Base-by-base conservation (phyloP, 75 land plant genomes). In the Adiantum capillusveneris region DNA sequence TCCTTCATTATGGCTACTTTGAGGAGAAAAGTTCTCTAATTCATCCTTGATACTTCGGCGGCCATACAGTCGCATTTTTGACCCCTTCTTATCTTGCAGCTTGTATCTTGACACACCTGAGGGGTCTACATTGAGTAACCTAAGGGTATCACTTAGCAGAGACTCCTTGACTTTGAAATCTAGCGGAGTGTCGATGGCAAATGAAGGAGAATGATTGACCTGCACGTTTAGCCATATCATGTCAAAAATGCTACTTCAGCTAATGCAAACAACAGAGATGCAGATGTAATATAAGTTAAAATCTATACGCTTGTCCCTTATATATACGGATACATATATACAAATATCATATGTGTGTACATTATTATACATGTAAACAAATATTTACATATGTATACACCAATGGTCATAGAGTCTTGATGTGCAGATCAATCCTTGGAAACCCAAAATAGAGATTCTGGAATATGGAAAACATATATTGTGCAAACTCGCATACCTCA, bases 151-250 rank as follows among this genome's bases (percentile, higher is more conserved):
- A 16, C 34, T 58, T 26, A 71, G 29, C 14, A 71, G 61, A 11
- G 49, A 49, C 29, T 71, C 74, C 37, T 71, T 71, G 0, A 71
- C 68, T 51, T 64, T 71, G 16, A 71, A 26, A 26, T 71, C 74
- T 24, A 71, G 49, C 2, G 74, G 74, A 5, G 74, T 71, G 17
- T 71, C 74, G 46, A 71, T 71, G 12, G 74, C 66, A 56, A 71
- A 71, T 7, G 74, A 71, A 9, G 74, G 74, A 19, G 74, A 71
- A 56, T 71, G 74, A 24, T 71, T 71, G 11, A 71, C 74, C 74
- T 71, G 31, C 59, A 49, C 12, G 3, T 43, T 12, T 19, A 60
- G 37, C 2, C n/a, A 17, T n/a, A n/a, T n/a, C n/a, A n/a, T n/a
- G n/a, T n/a, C n/a, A n/a, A n/a, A n/a, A n/a, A n/a, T n/a, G n/a